Conservation (phyloP, 257 asterid species). For the Cruciata laevipes region DNA sequence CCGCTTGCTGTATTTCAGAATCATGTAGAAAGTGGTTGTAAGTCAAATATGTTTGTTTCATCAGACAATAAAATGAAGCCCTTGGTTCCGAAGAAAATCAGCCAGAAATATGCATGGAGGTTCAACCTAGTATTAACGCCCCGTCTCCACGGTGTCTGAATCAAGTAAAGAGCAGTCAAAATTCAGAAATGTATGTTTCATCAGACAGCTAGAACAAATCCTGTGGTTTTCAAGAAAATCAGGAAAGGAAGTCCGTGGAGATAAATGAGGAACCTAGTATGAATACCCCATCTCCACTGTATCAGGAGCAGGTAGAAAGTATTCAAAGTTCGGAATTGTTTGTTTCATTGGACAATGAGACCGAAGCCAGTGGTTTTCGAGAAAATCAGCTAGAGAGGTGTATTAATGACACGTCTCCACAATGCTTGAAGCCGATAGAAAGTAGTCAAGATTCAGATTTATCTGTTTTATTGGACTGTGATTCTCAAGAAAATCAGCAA, state of each 20-base stretch:
- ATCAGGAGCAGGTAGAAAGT: slow-evolving; percentile 20
- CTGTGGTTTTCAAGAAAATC: slow-evolving; percentile 19
- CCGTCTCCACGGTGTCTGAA: neutral
- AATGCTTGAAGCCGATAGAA: neutral
- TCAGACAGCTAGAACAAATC: neutral
- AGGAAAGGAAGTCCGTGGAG: slow-evolving; percentile 13
- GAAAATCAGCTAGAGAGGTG: slow-evolving; percentile 19
- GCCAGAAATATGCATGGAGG: slow-evolving; percentile 12
- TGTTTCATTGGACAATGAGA: neutral
- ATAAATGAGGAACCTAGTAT: slow-evolving; percentile 6
- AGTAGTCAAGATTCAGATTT: slow-evolving; percentile 13
- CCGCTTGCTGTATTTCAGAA: slow-evolving; percentile 23
- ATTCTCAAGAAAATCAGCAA: slow-evolving; percentile 16
- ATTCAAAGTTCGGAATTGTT: slow-evolving; percentile 6
- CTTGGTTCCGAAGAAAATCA: slow-evolving; percentile 20
- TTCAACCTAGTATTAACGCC: neutral
- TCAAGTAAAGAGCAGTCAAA: slow-evolving; percentile 10
- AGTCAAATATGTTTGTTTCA: neutral
- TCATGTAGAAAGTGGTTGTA: slow-evolving; percentile 15
- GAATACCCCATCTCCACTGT: slow-evolving; percentile 11
- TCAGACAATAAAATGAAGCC: neutral
- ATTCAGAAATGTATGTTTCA: slow-evolving; percentile 1
- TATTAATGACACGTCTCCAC: neutral
- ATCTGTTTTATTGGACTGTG: slow-evolving; percentile 4
- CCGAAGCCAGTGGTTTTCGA: slow-evolving; percentile 8